Base-by-base conservation (phyloP, 805 yeast genomes). In the Metschnikowia proteae region DNA sequence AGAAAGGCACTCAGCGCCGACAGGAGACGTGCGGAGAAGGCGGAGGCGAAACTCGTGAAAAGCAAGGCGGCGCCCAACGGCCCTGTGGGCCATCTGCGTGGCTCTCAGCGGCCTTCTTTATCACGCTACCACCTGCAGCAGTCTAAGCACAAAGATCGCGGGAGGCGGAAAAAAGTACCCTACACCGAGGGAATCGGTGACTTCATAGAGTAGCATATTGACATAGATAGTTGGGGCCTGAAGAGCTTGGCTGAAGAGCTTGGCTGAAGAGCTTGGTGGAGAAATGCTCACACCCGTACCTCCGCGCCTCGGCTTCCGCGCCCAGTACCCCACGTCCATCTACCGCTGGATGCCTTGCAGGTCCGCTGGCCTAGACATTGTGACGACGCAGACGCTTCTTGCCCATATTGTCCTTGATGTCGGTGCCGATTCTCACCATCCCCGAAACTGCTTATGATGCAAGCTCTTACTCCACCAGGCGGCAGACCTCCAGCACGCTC, bases 381-480 rank as follows among this genome's bases (percentile, higher is more conserved):
- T 10, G 30, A 10, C 6, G 17, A 11, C 13, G 9, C 29, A 23
- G 27, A 23, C 23, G 25, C 40, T 37, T 23, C 38, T 10, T 35
- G 7, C 11, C 38, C 38, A 17, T 17, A 36, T 17, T 26, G 23
- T 17, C 9, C 30, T 8, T 26, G 5, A 51, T 54, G 58, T 53
- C 60, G 37, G 64, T 71, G 8, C 74, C 74, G 1, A 52, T 63
- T 25, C 58, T 72, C 28, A 68, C 76, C 3, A 69, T 73, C 1
- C 75, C 77, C 3, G 77, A 73, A 48, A 43, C 70, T 2, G 69
- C 76, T 0, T 73, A 63, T 52, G 71, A 73, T 45, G 62, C 70
- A 3, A 53, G 56, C 13, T 51, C 58, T 5, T 69, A 63, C 43
- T 40, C 52, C 13, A 45, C 55, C 5, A 40, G 57, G 1, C 54